phyloP scores from a whole-genome alignment of 331 rosid species.

The Cydonia oblonga region DNA sequence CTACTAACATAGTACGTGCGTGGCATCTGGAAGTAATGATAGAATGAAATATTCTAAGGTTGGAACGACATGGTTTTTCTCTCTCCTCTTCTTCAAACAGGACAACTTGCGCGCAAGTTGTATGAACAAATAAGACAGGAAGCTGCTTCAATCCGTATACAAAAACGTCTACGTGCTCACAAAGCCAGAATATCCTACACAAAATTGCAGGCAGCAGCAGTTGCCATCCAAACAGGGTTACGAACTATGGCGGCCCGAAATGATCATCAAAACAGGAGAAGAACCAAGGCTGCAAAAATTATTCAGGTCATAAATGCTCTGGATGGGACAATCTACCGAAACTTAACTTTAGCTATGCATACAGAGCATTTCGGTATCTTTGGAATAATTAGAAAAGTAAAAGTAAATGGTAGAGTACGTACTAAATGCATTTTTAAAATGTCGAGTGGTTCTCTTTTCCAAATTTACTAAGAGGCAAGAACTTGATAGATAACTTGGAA shows the following conservation, averaged over 20 bases:
- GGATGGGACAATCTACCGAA: constrained; percentile 1
- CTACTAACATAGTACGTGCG: too few species aligned
- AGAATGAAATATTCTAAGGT: background rate
- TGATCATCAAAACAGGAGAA: constrained; percentile 48
- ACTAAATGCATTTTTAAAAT: background rate
- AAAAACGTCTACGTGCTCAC: constrained; percentile 59
- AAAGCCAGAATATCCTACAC: constrained; percentile 43
- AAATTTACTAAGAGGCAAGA: background rate
- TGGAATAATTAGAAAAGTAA: background rate
- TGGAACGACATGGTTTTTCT: constrained; percentile 2
- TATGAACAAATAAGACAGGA: constrained; percentile 58
- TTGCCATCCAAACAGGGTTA: constrained; percentile 65
- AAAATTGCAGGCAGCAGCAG: constrained; percentile 46
- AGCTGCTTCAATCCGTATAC: constrained; percentile 72
- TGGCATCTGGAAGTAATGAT: too few species aligned
- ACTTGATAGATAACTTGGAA: background rate
- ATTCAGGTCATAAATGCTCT: constrained; percentile 47
- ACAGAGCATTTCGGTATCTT: background rate
- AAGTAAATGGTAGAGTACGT: background rate
- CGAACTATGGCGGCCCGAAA: constrained; percentile 67
- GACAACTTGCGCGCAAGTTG: constrained; percentile 52
- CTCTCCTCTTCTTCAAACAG: constrained; percentile 23
- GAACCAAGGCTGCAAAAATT: constrained; percentile 61
- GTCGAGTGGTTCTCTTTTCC: background rate
- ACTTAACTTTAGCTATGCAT: constrained; percentile 1